Evolutionary conservation across 2,329 filamentous ascomycete species (phyloP).

Genomic region (Nemania bipapillata): DNA sequence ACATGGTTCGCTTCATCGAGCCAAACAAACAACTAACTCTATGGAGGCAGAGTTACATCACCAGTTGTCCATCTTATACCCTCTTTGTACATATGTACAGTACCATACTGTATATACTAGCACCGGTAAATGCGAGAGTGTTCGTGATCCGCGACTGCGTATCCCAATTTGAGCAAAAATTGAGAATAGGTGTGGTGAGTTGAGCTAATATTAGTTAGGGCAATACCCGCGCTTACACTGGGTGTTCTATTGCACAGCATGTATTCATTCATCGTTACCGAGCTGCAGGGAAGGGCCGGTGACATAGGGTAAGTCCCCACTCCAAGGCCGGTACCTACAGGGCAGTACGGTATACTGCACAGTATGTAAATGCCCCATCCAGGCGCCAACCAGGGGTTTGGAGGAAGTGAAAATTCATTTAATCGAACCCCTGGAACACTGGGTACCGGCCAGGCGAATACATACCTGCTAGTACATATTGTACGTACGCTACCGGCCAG

Average conservation of each 20-base stretch:
- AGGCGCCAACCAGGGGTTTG: constrained; percentile 15
- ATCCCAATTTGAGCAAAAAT: constrained; percentile 19
- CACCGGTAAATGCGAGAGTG: constrained; percentile 5
- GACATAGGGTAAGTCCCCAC: constrained; percentile 24
- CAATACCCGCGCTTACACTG: constrained; percentile 9
- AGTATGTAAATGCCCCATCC: not conserved
- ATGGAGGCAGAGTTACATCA: constrained; percentile 29
- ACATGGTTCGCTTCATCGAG: constrained; percentile 26
- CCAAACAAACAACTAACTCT: not conserved
- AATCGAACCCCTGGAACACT: constrained; percentile 31
- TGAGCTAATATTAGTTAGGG: constrained; percentile 16
- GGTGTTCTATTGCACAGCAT: not conserved
- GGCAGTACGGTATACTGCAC: not conserved
- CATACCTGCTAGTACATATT: not conserved
- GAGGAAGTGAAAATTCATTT: constrained; percentile 41
- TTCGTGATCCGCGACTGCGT: constrained; percentile 26
- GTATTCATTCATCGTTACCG: constrained; percentile 24
- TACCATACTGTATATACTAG: too few relatives aligned
- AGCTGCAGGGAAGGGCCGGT: constrained; percentile 26
- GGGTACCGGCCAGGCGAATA: not conserved
- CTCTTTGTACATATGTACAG: too few relatives aligned
- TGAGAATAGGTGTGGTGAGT: constrained; percentile 14
- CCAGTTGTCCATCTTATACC: constrained; percentile 19
- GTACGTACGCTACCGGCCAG: not conserved
- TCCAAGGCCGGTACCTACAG: constrained; percentile 19